Conservation (phyloP, 2,329 filamentous ascomycete species). For the Alternaria alternata region DNA sequence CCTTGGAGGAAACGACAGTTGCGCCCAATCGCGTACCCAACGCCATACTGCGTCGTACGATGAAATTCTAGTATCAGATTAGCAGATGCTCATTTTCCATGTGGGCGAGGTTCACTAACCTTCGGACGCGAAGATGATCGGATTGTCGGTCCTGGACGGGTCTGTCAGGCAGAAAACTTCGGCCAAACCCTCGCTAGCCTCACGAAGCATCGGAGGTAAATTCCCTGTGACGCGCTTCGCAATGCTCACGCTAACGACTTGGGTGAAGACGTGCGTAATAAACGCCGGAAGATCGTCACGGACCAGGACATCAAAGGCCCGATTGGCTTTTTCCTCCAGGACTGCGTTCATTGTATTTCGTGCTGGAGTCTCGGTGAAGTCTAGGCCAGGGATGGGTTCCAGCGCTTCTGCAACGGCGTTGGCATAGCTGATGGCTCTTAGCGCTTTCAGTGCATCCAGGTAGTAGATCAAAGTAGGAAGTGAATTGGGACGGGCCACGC, state of each 20-base stretch:
- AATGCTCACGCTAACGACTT: slow-evolving; percentile 74
- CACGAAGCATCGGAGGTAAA: slow-evolving; percentile 68
- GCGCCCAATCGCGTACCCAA: slow-evolving; percentile 75
- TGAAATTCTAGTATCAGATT: slow-evolving; percentile 68
- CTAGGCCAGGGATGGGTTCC: slow-evolving; percentile 62
- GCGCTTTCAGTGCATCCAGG: slow-evolving; percentile 73
- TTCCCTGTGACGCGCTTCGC: slow-evolving; percentile 73
- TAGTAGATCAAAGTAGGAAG: slow-evolving; percentile 75
- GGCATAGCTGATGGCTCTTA: slow-evolving; percentile 74
- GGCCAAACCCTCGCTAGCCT: slow-evolving; percentile 76
- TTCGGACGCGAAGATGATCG: slow-evolving; percentile 79
- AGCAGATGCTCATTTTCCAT: slow-evolving; percentile 2
- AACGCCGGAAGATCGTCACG: slow-evolving; percentile 76
- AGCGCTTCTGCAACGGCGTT: slow-evolving; percentile 72
- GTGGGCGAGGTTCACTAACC: slow-evolving; percentile 54
- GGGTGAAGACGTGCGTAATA: slow-evolving; percentile 72
- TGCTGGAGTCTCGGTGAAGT: slow-evolving; percentile 63
- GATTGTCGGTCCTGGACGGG: slow-evolving; percentile 75
- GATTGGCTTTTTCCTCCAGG: slow-evolving; percentile 69
- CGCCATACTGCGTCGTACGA: slow-evolving; percentile 76
- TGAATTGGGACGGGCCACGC: slow-evolving; percentile 66
- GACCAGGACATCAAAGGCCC: slow-evolving; percentile 70
- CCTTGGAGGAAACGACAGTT: slow-evolving; percentile 84
- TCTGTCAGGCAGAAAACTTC: slow-evolving; percentile 82
- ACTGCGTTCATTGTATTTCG: slow-evolving; percentile 64